Evolutionary conservation across 1,284 basidiomycete genomes (phyloP), one percentile per base, ranked within the genome.

Genomic region (Ustilago tritici): DNA sequence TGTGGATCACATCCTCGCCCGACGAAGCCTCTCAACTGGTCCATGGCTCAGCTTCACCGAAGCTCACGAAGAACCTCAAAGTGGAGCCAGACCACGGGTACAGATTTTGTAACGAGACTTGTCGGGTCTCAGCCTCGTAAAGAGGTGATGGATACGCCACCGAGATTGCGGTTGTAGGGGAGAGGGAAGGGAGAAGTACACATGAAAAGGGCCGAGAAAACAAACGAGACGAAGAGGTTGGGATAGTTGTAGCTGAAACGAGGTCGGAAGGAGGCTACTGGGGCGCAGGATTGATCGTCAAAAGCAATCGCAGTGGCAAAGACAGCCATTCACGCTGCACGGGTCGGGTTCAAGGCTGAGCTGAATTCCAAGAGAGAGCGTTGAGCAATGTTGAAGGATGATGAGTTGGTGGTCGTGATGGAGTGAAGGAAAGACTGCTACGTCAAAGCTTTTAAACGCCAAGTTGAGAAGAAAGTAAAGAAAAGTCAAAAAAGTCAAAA

Each of bases 1-100:
- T 19, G 59, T 68, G 64, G 34, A 41, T 35, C 56, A 40, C 61
- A 67, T 70, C 68, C 73, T 65, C 56, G 54, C 64, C 61, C 64
- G 43, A 34, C 52, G 38, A 23, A 63, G 58, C 49, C 75, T 73
- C 75, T 77, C 52, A 73, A 77, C 70, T 77, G 75, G 14, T 47
- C 50, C 35, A 15, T 23, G 17, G 38, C 9, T 15, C 65, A 52
- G 41, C 34, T 31, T 60, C 23, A 66, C 70, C 75, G 70, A 77
- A 69, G 66, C 75, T 77, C 75, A 77, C 75, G 70, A 36, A 73
- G 75, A 77, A 70, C 70, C 75, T 77, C 75, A 73, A 77, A 77
- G 75, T 68, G 41, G 58, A 52, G 23, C 59, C 40, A 50, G 55
- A 52, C 47, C n/a, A 41, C 60, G 34, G 32, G 60, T 11, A 38